Conservation (phyloP, 495 filamentous ascomycete genomes). For the Podospora pseudopauciseta region DNA sequence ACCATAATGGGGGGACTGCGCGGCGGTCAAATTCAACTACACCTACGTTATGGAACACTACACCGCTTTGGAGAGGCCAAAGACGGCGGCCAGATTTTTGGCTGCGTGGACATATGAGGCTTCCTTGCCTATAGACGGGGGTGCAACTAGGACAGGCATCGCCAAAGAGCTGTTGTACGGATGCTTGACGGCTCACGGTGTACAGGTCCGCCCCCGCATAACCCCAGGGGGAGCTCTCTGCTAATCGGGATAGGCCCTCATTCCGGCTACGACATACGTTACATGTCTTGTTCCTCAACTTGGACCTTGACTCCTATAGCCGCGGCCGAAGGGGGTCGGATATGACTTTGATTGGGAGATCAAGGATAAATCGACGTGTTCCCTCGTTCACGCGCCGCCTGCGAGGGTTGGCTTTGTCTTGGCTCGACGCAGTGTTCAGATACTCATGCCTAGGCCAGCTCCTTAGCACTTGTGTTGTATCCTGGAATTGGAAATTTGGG, state of each 20-base stretch:
- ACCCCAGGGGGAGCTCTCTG: slow-evolving; percentile 7
- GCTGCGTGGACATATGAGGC: slow-evolving; percentile 22
- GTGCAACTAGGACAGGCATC: slow-evolving; percentile 24
- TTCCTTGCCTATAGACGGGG: slow-evolving; percentile 11
- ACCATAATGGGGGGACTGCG: slow-evolving; percentile 10
- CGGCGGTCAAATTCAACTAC: slow-evolving; percentile 7
- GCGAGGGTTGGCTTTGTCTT: slow-evolving; percentile 22
- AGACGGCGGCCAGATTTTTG: slow-evolving; percentile 14
- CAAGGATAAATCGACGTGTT: slow-evolving; percentile 24
- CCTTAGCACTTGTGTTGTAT: slow-evolving; percentile 9
- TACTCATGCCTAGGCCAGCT: slow-evolving; percentile 11
- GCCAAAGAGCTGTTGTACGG: slow-evolving; percentile 15
- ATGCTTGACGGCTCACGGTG: slow-evolving; percentile 1
- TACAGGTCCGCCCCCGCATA: slow-evolving; percentile 17
- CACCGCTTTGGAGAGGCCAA: slow-evolving; percentile 23
- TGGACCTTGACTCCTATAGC: slow-evolving; percentile 22
- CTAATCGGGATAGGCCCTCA: slow-evolving; percentile 18
- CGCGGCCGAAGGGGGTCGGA: slow-evolving; percentile 23
- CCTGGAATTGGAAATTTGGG: slow-evolving; percentile 12
- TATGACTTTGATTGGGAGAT: slow-evolving; percentile 28
- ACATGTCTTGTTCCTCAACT: slow-evolving; percentile 12
- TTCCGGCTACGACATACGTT: slow-evolving; percentile 8
- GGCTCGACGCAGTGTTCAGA: slow-evolving; percentile 25
- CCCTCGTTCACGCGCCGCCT: slow-evolving; percentile 16
- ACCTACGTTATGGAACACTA: slow-evolving; percentile 14